Base-by-base conservation (phyloP, 768 basidiomycete genomes). In the Mycena alexandri region DNA sequence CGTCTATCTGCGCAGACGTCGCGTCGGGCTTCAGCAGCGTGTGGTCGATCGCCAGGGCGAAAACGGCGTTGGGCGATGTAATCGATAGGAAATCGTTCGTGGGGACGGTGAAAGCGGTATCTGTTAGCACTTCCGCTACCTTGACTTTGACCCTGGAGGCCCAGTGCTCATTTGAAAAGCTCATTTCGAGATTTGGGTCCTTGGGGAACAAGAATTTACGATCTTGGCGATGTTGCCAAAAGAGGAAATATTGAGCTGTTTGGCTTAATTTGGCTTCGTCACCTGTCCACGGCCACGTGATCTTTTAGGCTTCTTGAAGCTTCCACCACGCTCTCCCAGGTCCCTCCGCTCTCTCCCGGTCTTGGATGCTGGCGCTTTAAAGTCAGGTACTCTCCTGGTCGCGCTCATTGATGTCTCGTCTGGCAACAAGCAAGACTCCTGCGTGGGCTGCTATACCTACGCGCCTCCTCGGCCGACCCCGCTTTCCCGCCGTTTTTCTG, bases 21-120 rank as follows among this genome's bases (percentile, higher is more conserved):
- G 84, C 84, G 55, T 86, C 84, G 11, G 82, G 84, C 62, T 85
- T 86, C 34, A 87, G 78, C 36, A 87, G 76, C 0, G 86, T 86
- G 64, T 87, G 85, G 70, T 87, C 85, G 63, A 87, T 83, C 14
- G 77, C 72, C 6, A 72, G 75, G 2, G 84, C 78, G 47, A 86
- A 80, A 41, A 70, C 70, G 50, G 81, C 75, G 59, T 67, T 65
- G 38, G 70, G 61, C 22, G 57, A 41, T 17, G 66, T 63, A 21
- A 63, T 61, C 53, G 63, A 63, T 24, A 80, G 72, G 17, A 74
- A 70, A 2, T 68, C 61, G 44, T 76, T 74, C 21, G 73, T 65
- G 12, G 76, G 68, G n/a, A 79, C 70, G 3, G 73, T 25, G 71
- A 46, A 72, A 60, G 48, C 57, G 21, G 12, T 66, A 25, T 54